These are phyloP conservation scores for Penicillium sp. DNA, from an alignment of 2,329 filamentous ascomycete genomes.

Conservation along the genomic window DNA sequence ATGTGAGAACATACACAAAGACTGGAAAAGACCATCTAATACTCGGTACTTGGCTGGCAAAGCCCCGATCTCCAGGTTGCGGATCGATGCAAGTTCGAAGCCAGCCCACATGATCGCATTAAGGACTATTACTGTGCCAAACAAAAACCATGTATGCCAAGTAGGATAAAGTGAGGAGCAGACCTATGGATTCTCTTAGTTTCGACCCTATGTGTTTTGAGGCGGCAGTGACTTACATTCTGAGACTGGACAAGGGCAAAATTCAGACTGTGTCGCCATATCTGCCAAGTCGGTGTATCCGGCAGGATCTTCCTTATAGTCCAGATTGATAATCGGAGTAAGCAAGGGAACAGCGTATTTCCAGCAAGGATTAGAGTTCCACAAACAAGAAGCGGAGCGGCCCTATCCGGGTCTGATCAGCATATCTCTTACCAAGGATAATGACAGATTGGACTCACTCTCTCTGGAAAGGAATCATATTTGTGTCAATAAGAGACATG, in stretches of 20 bases:
- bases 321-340: constrained; percentile 63
- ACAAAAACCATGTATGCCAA: constrained; percentile 65
- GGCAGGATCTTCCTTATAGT: constrained; percentile 36
- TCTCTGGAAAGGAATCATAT: constrained; percentile 50
- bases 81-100: constrained; percentile 66
- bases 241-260: constrained; percentile 36
- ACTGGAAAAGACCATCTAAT: constrained; percentile 64
- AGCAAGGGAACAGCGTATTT: constrained; percentile 66
- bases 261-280: constrained; percentile 32
- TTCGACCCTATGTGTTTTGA: too few relatives aligned
- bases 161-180: constrained; percentile 58
- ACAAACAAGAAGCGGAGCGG: constrained; percentile 48
- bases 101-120: constrained; percentile 67
- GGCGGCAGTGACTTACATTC: constrained; percentile 15
- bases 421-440: not conserved
- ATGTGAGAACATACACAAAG: constrained; percentile 47
- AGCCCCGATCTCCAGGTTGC: constrained; percentile 55
- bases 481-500: constrained; percentile 55
- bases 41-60: constrained; percentile 57
- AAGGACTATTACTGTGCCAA: constrained; percentile 60
- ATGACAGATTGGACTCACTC: constrained; percentile 20
- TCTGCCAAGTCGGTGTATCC: constrained; percentile 24
- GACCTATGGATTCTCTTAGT: constrained; percentile 15
- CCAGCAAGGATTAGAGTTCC: constrained; percentile 63
- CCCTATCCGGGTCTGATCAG: constrained; percentile 18